Evolutionary conservation across 2,329 filamentous ascomycete genomes (phyloP).

Genomic region (Bisporella sp.): DNA sequence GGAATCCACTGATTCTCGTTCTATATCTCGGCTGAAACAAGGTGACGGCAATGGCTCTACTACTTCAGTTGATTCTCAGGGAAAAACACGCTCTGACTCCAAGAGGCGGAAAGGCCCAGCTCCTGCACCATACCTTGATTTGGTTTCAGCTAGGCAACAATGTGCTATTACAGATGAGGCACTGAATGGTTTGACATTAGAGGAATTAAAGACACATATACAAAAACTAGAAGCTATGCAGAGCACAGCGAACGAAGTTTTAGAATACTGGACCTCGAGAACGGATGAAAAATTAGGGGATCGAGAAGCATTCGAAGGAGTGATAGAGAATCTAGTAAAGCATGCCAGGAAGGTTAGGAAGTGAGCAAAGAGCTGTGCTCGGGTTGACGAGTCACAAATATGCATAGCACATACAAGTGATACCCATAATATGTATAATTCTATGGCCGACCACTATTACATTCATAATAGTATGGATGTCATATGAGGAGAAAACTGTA

Average conservation of each 20-base stretch:
- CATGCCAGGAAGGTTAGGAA: constrained; percentile 82
- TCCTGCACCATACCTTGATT: constrained; percentile 68
- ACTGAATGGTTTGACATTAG: constrained; percentile 68
- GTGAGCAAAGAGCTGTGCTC: constrained; percentile 29
- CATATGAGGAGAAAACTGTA: no score
- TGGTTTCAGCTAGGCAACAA: constrained; percentile 69
- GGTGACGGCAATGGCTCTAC: constrained; percentile 45
- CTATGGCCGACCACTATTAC: no score
- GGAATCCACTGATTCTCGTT: constrained; percentile 44
- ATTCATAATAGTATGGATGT: background rate
- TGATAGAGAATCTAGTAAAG: constrained; percentile 94
- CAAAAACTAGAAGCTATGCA: constrained; percentile 62
- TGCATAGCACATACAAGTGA: no score
- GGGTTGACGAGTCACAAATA: no score
- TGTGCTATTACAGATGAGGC: constrained; percentile 83
- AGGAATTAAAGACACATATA: constrained; percentile 69
- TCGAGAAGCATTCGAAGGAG: constrained; percentile 88
- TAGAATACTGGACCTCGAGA: constrained; percentile 83
- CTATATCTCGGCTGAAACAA: constrained; percentile 22
- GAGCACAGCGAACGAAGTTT: constrained; percentile 63
- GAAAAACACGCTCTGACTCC: constrained; percentile 36
- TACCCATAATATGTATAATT: no score
- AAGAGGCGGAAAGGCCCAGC: constrained; percentile 49
- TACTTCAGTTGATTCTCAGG: constrained; percentile 53
- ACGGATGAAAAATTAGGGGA: constrained; percentile 84